Percentiles rank a stretch among this genome's conserved stretches.
These are phyloP conservation scores for Lepidium campestre DNA, from an alignment of 441 rosid species.

Conservation along the genomic window DNA sequence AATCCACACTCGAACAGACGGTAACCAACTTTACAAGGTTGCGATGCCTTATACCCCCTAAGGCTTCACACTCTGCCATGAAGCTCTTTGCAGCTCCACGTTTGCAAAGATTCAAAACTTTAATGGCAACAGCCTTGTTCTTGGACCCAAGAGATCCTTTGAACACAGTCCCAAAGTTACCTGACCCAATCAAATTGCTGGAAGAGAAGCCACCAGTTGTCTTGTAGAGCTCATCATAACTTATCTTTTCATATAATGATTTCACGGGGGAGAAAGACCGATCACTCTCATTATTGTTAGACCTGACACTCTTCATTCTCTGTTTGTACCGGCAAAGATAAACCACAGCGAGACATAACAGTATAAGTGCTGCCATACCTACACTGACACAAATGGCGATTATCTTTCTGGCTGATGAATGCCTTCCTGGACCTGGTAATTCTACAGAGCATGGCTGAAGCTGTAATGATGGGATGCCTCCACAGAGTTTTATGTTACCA, in stretches of 20 bases:
- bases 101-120: neutral
- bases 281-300: neutral
- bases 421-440: neutral
- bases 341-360: neutral
- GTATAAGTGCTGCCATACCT: neutral
- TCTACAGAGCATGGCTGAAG: conserved; percentile 8
- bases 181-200: neutral
- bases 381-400: conserved; percentile 1
- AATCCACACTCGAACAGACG: conserved; percentile 15
- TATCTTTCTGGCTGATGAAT: conserved; percentile 2
- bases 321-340: conserved; percentile 4
- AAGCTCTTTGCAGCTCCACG: conserved; percentile 25
- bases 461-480: conserved; percentile 22
- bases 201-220: neutral
- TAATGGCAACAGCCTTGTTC: neutral
- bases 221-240: neutral
- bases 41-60: conserved; percentile 14
- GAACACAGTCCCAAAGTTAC: neutral
- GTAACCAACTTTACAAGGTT: conserved; percentile 22
- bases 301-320: neutral
- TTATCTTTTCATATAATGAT: neutral
- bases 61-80: conserved; percentile 19
- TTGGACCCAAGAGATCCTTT: neutral
- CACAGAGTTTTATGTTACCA: conserved; percentile 32
- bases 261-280: neutral